Evolutionary conservation across 1,139 yeast genomes (phyloP), one percentile per base, ranked within the genome.

Genomic region (Suzukiozyma palmioleophila): DNA sequence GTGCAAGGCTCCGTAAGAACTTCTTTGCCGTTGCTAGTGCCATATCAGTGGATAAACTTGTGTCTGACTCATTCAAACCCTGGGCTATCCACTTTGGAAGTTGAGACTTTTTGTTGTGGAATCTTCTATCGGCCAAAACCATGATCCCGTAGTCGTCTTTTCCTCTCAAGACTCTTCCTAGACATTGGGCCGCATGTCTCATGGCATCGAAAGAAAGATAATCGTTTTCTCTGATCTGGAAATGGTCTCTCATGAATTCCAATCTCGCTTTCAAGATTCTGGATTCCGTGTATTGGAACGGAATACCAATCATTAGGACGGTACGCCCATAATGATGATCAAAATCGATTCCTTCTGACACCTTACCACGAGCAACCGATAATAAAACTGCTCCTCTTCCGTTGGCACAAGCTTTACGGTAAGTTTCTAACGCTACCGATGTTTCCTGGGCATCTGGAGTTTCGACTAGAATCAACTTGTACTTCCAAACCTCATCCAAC

Each of bases 381-480:
- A 92, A 73, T 56, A 92, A 75, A 2, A 94, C 90, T 0, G 99
- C 99, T 2, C 99, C 99, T 48, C 98, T 74, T 5, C 99, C 99
- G 60, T 90, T 94, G 1, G 94, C 84, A 57, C 99, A 92, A 0
- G 99, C 99, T 31, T 90, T 86, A 53, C 98, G 73, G 57, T 90
- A 92, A 0, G 98, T 92, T 51, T 94, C 98, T 48, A 92, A 66
- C 0, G 98, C 99, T 46, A 92, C 65, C 1, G 96, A 84, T 0
- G 99, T 92, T 60, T 94, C 99, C 60, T 94, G 99, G 0, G 97
- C 96, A 75, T 92, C 99, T 0, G 99, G 99, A 0, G 99, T 92
- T 61, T 92, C 99, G n/a, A 94, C 97, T 33, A 92, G 67, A 49
- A 92, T 90, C 49, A 92, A 72, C 58, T 92, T 92, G 59, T 92